Evolutionary conservation across 306 rosid species (phyloP).

Genomic region (Fagus sylvatica): DNA sequence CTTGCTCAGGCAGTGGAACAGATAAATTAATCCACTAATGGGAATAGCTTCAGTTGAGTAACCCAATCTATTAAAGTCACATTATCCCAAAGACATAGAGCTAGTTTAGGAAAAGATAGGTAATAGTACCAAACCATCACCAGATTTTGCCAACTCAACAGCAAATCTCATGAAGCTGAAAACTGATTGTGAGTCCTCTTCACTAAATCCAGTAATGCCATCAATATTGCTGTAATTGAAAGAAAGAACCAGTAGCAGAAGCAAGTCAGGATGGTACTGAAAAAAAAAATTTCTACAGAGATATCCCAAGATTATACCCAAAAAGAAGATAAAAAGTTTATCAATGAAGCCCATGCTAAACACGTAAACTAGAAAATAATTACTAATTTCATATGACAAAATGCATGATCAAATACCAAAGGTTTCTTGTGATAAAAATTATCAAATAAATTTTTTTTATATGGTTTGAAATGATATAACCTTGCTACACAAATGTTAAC

Average conservation of each 20-base stretch:
- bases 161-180: constrained; percentile 66
- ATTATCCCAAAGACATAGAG: constrained; percentile 13
- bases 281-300: neutral
- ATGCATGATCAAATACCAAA: no score
- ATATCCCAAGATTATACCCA: neutral
- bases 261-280: constrained; percentile 17
- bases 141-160: constrained; percentile 64
- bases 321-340: constrained; percentile 4
- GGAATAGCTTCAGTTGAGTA: constrained; percentile 5
- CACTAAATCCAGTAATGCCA: constrained; percentile 81
- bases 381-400: neutral
- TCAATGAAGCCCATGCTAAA: neutral
- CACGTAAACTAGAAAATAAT: neutral
- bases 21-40: neutral
- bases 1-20: neutral
- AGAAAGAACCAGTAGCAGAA: constrained; percentile 24
- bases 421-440: no score
- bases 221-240: constrained; percentile 63
- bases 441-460: no score
- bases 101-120: constrained; percentile 2
- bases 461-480: neutral
- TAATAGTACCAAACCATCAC: constrained; percentile 48
- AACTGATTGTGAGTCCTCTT: constrained; percentile 57
- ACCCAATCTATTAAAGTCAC: neutral
- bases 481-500: neutral